Conservation (phyloP, 352 stramenopile genomes). For the Globisporangium cederbergense region DNA sequence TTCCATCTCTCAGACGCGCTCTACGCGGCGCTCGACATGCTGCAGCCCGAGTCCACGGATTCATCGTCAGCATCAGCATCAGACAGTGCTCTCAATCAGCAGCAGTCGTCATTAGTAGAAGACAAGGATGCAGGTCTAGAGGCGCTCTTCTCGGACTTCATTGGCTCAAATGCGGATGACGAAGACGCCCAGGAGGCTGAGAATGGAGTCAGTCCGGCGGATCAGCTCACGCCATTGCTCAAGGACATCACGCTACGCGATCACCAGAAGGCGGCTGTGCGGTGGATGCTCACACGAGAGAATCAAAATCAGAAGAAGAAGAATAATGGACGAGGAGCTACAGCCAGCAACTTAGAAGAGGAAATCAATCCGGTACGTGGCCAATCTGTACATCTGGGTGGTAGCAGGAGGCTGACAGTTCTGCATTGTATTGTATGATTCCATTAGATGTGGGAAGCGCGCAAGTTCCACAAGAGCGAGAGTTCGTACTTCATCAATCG, state of each 20-base stretch:
- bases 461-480: slow-evolving; percentile 34
- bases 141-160: slow-evolving; percentile 63
- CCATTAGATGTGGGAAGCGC: slow-evolving; percentile 71
- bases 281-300: slow-evolving; percentile 87
- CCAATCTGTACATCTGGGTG: not conserved
- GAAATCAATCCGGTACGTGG: slow-evolving; percentile 46
- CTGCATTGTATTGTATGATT: not conserved
- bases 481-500: slow-evolving; percentile 77
- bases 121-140: slow-evolving; percentile 49
- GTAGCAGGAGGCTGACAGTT: not conserved
- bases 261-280: slow-evolving; percentile 81
- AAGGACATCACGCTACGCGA: slow-evolving; percentile 64
- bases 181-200: not conserved
- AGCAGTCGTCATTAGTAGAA: slow-evolving; percentile 4
- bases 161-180: slow-evolving; percentile 26
- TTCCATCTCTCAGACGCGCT: slow-evolving; percentile 66
- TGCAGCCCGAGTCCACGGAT: slow-evolving; percentile 15
- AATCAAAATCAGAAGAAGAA: slow-evolving; percentile 27
- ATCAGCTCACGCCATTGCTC: slow-evolving; percentile 45
- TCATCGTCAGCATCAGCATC: not conserved
- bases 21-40: slow-evolving; percentile 55
- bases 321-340: not conserved
- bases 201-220: slow-evolving; percentile 24
- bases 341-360: slow-evolving; percentile 21
- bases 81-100: not conserved